phyloP scores from a whole-genome alignment of 108 stramenopile species.

The Nitzschia inconspicua region DNA sequence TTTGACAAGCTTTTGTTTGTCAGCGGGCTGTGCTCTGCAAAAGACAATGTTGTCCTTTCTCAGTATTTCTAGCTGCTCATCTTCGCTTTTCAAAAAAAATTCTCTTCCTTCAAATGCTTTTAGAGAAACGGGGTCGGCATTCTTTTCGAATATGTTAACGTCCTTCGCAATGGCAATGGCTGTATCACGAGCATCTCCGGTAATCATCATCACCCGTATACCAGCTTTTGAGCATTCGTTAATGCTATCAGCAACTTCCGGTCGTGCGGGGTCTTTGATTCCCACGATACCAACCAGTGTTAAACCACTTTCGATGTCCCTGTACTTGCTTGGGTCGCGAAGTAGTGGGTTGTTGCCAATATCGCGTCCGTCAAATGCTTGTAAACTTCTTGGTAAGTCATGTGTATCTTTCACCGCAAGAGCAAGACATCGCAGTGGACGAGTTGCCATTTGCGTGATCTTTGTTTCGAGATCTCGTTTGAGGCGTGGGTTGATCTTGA shows the following conservation, averaged over 20 bases:
- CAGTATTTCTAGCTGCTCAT: slow-evolving; percentile 64
- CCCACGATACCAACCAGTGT: slow-evolving; percentile 94
- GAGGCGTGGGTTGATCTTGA: slow-evolving; percentile 58
- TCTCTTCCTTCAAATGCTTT: slow-evolving; percentile 87
- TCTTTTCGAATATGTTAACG: slow-evolving; percentile 64
- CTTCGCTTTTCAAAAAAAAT: slow-evolving; percentile 71
- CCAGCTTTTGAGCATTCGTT: slow-evolving; percentile 84
- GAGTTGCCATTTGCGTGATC: slow-evolving; percentile 76
- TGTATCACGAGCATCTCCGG: slow-evolving; percentile 96
- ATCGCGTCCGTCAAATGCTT: slow-evolving; percentile 39
- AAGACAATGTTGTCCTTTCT: slow-evolving; percentile 89
- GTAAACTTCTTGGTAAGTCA: slow-evolving; percentile 52
- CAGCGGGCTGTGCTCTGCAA: slow-evolving; percentile 95
- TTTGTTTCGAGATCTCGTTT: slow-evolving; percentile 62
- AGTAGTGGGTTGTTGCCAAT: slow-evolving; percentile 57
- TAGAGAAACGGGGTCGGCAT: slow-evolving; percentile 19
- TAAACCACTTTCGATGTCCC: slow-evolving; percentile 87
- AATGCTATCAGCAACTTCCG: slow-evolving; percentile 95
- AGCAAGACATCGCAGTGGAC: slow-evolving; percentile 92
- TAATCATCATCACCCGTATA: slow-evolving; percentile 98
- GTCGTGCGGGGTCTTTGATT: slow-evolving; percentile 98
- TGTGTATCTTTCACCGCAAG: slow-evolving; percentile 86
- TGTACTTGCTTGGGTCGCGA: slow-evolving; percentile 74
- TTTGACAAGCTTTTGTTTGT: slow-evolving; percentile 96
- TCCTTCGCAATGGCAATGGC: slow-evolving; percentile 83